These are phyloP conservation scores for Hippophae gyantsensis DNA, from an alignment of 306 rosid genomes.

Conservation along the genomic window DNA sequence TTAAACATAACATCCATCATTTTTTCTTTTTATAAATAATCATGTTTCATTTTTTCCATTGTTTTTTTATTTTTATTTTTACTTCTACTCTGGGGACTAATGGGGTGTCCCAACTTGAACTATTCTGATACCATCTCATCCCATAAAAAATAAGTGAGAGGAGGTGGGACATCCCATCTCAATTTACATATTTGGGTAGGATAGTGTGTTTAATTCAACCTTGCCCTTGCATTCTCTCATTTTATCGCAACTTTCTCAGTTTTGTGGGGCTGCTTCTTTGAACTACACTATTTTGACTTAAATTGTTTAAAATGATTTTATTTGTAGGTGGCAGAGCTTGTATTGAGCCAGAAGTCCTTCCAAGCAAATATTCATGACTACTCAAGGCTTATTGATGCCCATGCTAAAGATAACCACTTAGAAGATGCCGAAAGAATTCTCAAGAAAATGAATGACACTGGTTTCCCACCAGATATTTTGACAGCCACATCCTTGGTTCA, in stretches of 20 bases:
- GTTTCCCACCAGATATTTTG: slow-evolving; percentile 41
- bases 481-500: slow-evolving; percentile 46
- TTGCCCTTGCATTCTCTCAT: neutral
- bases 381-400: slow-evolving; percentile 53
- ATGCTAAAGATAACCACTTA: slow-evolving; percentile 51
- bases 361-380: slow-evolving; percentile 60
- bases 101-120: neutral
- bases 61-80: neutral
- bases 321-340: slow-evolving; percentile 69
- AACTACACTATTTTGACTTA: slow-evolving; percentile 2
- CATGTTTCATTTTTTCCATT: neutral
- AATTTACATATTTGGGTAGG: slow-evolving; percentile 2
- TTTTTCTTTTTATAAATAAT: too few species aligned
- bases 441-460: slow-evolving; percentile 62
- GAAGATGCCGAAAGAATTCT: slow-evolving; percentile 72
- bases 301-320: slow-evolving; percentile 23
- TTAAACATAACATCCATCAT: too few species aligned
- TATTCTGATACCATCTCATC: neutral
- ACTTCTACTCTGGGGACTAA: too few species aligned
- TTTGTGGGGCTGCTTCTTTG: slow-evolving; percentile 9
- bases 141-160: neutral
- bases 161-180: neutral
- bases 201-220: slow-evolving; percentile 8
- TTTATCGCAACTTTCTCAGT: slow-evolving; percentile 2
- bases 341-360: slow-evolving; percentile 65